These are phyloP conservation scores for Hypoxylon rubiginosum DNA, from an alignment of 2,329 filamentous ascomycete species.

Conservation along the genomic window DNA sequence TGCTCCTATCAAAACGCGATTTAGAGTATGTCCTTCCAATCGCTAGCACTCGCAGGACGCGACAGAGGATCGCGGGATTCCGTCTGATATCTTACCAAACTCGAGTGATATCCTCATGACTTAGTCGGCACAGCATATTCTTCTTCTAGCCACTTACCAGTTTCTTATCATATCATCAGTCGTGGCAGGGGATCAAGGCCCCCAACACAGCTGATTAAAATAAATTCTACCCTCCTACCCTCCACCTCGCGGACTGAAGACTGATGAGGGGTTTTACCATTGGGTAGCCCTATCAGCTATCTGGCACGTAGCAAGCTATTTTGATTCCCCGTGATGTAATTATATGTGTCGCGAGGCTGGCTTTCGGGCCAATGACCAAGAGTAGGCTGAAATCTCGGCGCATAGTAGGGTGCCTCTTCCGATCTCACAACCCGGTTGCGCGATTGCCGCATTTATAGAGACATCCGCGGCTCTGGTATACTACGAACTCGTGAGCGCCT, in stretches of 20 bases:
- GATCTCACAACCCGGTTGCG: neutral
- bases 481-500: neutral
- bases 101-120: constrained; percentile 8
- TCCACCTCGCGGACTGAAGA: neutral
- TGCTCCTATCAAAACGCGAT: neutral
- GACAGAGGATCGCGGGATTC: constrained; percentile 9
- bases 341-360: constrained; percentile 6
- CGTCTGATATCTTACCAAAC: neutral
- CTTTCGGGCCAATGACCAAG: neutral
- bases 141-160: neutral
- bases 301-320: neutral
- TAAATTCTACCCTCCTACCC: neutral
- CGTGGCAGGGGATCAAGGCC: constrained; percentile 15
- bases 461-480: neutral
- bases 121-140: constrained; percentile 4
- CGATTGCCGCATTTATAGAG: neutral
- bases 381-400: neutral
- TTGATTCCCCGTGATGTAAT: neutral
- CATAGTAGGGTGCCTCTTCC: neutral
- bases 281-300: constrained; percentile 1
- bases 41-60: neutral
- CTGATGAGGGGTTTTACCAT: neutral
- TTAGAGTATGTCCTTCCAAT: neutral
- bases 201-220: constrained; percentile 3
- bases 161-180: constrained; percentile 13